A percentile compares a stretch with the other conserved stretches of the same genome.
Evolutionary conservation across 306 rosid species (phyloP).

Genomic region (Glycine tomentella): DNA sequence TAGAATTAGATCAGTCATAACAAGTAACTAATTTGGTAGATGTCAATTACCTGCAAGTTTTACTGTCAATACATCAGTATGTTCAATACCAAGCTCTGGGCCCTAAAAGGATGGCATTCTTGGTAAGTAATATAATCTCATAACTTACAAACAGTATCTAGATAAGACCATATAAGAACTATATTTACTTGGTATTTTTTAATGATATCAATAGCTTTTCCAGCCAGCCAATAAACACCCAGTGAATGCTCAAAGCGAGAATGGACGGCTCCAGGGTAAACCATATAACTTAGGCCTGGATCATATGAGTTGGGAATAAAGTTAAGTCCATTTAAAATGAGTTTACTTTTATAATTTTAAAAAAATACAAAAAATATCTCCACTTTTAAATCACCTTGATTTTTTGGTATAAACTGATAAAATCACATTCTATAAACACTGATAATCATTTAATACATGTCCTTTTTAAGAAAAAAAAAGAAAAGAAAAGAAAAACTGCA

Average conservation of each 20-base stretch:
- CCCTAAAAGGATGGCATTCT: conserved; percentile 48
- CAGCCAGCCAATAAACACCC: conserved; percentile 66
- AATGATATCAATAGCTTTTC: conserved; percentile 54
- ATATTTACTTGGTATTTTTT: conserved; percentile 53
- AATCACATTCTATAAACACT: conserved; percentile 26
- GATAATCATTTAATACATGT: not conserved
- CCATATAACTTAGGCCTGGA: conserved; percentile 60
- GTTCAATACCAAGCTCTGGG: conserved; percentile 57
- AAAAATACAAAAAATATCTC: not conserved
- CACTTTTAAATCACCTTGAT: too few species aligned
- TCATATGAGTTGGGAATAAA: conserved; percentile 27
- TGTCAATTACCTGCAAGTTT: conserved; percentile 63
- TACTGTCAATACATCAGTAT: conserved; percentile 50
- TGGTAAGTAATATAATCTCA: conserved; percentile 40
- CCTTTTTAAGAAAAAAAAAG: not conserved
- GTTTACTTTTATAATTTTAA: not conserved
- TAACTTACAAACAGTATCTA: conserved; percentile 21
- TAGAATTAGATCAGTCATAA: conserved; percentile 36
- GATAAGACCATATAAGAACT: not conserved
- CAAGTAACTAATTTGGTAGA: conserved; percentile 35
- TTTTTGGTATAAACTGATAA: not conserved
- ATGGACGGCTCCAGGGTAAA: conserved; percentile 66
- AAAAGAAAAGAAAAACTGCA: not conserved
- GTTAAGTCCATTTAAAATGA: conserved; percentile 17
- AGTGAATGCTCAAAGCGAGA: conserved; percentile 66